These are phyloP conservation scores for Dictyostelium brefeldianum DNA, from an alignment of 78 protist genomes.

Conservation along the genomic window DNA sequence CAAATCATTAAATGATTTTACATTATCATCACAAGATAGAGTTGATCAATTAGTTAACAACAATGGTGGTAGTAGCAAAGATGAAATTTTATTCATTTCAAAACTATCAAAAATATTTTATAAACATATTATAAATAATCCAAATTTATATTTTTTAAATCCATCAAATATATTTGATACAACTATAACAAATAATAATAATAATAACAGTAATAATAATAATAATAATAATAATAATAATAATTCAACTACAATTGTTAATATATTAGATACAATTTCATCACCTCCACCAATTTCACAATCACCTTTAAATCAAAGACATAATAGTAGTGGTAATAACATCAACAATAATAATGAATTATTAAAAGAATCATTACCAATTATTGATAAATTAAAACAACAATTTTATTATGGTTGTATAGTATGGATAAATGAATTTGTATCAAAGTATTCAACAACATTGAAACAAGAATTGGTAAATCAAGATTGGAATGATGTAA, in stretches of 20 bases:
- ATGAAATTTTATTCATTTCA: conserved; percentile 53
- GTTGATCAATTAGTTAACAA: background rate
- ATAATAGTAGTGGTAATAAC: background rate
- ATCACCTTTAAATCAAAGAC: background rate
- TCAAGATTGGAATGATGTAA: conserved; percentile 38
- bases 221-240: background rate
- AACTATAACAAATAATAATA: background rate
- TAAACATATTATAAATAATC: conserved; percentile 38
- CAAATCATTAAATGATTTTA: conserved; percentile 28
- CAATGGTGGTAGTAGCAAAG: background rate
- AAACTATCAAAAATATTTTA: conserved; percentile 61
- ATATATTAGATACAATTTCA: conserved; percentile 15
- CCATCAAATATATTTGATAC: background rate
- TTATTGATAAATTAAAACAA: conserved; percentile 37
- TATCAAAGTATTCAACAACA: background rate
- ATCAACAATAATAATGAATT: background rate
- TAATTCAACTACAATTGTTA: background rate
- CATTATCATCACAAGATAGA: conserved; percentile 13
- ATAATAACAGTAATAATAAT: background rate
- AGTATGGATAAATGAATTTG: conserved; percentile 37
- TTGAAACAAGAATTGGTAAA: background rate
- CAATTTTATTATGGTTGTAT: conserved; percentile 55
- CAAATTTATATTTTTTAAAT: conserved; percentile 30
- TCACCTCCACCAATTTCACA: background rate
- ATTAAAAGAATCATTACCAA: conserved; percentile 24